Percentiles rank a stretch among this genome's conserved stretches.
Conservation (phyloP, 2,329 filamentous ascomycete species). For the Alternaria sp. region DNA sequence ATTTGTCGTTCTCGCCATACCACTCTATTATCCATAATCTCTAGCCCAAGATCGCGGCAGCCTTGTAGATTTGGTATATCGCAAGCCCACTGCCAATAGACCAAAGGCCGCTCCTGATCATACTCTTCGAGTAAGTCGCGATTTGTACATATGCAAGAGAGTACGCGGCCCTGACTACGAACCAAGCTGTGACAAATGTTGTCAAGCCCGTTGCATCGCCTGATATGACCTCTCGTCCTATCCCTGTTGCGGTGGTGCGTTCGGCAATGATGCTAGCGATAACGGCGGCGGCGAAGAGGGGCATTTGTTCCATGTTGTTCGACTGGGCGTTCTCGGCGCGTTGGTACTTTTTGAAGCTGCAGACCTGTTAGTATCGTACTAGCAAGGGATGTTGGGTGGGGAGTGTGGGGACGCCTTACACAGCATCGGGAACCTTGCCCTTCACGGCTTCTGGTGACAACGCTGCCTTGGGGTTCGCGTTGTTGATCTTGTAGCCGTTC, state of each 20-base stretch:
- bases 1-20: not conserved
- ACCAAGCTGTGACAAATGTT: conserved; percentile 26
- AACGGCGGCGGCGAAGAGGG: conserved; percentile 31
- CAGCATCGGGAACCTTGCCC: conserved; percentile 33
- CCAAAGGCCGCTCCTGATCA: conserved; percentile 27
- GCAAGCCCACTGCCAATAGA: conserved; percentile 18
- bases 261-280: conserved; percentile 33
- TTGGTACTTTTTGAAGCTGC: conserved; percentile 33
- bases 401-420: conserved; percentile 8
- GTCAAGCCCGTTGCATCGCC: conserved; percentile 28
- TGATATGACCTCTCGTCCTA: conserved; percentile 11
- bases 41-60: conserved; percentile 25
- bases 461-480: conserved; percentile 33
- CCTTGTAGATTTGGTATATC: conserved; percentile 31
- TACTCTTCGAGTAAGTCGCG: conserved; percentile 24
- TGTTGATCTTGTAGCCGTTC: conserved; percentile 31
- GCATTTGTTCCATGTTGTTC: conserved; percentile 34
- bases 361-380: not conserved
- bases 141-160: conserved; percentile 28
- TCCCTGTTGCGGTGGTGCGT: conserved; percentile 22
- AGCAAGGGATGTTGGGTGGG: not conserved
- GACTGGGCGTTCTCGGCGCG: conserved; percentile 34
- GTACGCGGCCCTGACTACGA: conserved; percentile 27
- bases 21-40: not conserved
- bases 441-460: conserved; percentile 25